Percentiles rank a stretch among this genome's conserved stretches.
phyloP scores from a whole-genome alignment of 805 yeast species.

The Cyberlindnera nakhonratchasimensis region DNA sequence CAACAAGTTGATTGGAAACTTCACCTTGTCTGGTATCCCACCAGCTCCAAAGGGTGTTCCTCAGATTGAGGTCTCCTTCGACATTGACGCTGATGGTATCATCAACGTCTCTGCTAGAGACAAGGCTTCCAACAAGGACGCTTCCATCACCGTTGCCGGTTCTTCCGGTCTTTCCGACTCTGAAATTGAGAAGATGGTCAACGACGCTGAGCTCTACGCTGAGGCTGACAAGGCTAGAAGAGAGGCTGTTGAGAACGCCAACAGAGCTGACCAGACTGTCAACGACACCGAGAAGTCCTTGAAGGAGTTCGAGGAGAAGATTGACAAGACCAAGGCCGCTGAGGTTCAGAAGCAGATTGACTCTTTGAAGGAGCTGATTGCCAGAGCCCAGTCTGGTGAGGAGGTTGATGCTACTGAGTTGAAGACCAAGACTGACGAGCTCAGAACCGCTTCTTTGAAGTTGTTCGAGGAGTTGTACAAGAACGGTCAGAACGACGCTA shows the following conservation, averaged over 20 bases:
- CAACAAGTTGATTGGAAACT: constrained; percentile 74
- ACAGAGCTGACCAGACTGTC: constrained; percentile 77
- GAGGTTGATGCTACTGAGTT: constrained; percentile 56
- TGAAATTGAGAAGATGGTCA: constrained; percentile 58
- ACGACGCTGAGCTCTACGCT: constrained; percentile 58
- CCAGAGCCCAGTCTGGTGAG: constrained; percentile 66
- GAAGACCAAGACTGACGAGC: constrained; percentile 77
- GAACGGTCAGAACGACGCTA: constrained; percentile 25
- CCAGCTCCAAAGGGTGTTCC: constrained; percentile 78
- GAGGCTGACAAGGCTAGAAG: constrained; percentile 54
- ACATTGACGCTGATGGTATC: constrained; percentile 79
- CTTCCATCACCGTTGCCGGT: constrained; percentile 62
- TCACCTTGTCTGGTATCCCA: constrained; percentile 68
- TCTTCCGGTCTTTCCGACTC: constrained; percentile 59
- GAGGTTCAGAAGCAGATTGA: constrained; percentile 39
- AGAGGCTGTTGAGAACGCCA: constrained; percentile 69
- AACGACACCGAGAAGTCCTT: constrained; percentile 88
- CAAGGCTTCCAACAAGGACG: constrained; percentile 76
- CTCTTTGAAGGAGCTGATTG: constrained; percentile 66
- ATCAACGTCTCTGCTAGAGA: constrained; percentile 83
- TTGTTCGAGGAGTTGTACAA: constrained; percentile 53
- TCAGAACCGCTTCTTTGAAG: constrained; percentile 74
- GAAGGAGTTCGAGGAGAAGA: constrained; percentile 65
- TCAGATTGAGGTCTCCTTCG: constrained; percentile 71
- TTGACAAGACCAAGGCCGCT: constrained; percentile 53